Base-by-base conservation (phyloP, 306 rosid genomes). In the Malus asiatica region DNA sequence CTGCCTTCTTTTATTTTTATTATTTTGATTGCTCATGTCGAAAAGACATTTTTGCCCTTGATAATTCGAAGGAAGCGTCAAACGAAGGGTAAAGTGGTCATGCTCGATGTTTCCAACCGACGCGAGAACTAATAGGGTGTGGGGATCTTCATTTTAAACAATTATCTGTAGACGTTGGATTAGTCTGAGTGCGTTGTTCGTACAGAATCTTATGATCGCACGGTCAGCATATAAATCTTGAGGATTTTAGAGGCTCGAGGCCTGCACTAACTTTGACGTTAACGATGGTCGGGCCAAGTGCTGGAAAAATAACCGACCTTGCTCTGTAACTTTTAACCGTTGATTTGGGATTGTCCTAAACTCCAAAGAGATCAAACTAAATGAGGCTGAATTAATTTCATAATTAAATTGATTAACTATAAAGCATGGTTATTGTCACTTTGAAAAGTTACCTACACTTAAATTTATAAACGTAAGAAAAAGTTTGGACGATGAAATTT, bases 211-310 rank as follows among this genome's bases (percentile, higher is more conserved):
- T n/a, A 23, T 35, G 52, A 80, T 76, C 45, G 5, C 58, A 72
- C 75, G 77, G 57, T 71, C 23, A 14, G 8, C 55, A 71, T 64
- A 46, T 48, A 66, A 63, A 48, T 73, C 72, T 44, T 68, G 32
- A 5, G 22, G 44, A 9, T 19, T 29, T 20, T 12, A 35, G 29
- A 8, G 1, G 9, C 33, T 55, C 7, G 55, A 25, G 35, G 44
- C 8, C 65, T 46, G 72, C 89, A 59, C 87, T 78, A 40, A 83
- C 51, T 78, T 80, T 69, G 25, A 83, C 35, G 80, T 22, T 27
- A 71, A 66, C 70, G 15, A 58, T 23, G 76, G 77, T 76, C 67
- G 68, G 82, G 52, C 74, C 84, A 73, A 74, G 85, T 80, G 83
- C 68, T 64, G 55, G 11, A 77, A 45, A 1, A 2, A 46, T 35